Conservation (phyloP, 2,329 filamentous ascomycete genomes). For the Fusarium aywerte region DNA sequence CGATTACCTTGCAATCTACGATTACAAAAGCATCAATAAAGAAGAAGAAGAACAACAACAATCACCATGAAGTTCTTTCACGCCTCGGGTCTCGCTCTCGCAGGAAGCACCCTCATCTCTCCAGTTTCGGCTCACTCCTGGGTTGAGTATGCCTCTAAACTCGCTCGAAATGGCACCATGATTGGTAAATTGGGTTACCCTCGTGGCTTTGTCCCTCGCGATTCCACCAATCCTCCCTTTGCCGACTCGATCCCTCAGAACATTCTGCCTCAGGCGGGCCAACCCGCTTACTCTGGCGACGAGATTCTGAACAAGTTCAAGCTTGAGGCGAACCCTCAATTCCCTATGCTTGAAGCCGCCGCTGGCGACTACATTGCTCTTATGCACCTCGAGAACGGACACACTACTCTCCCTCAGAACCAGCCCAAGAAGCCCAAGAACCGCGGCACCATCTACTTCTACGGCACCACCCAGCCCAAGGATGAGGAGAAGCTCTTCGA, state of each 20-base stretch:
- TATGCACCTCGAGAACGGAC: slow-evolving; percentile 79
- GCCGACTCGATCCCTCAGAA: slow-evolving; percentile 68
- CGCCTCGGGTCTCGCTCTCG: slow-evolving; percentile 37
- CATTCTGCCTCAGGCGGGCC: slow-evolving; percentile 69
- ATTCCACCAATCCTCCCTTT: slow-evolving; percentile 60
- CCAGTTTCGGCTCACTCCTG: slow-evolving; percentile 75
- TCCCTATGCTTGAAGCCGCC: slow-evolving; percentile 69
- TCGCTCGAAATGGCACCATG: slow-evolving; percentile 79
- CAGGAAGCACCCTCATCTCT: slow-evolving; percentile 47
- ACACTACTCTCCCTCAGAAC: slow-evolving; percentile 70
- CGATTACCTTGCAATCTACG: slow-evolving; percentile 3
- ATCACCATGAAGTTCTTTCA: slow-evolving; percentile 39
- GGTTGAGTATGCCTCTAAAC: slow-evolving; percentile 79
- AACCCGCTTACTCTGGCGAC: slow-evolving; percentile 71
- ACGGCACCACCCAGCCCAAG: slow-evolving; percentile 72
- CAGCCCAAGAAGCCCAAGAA: slow-evolving; percentile 70
- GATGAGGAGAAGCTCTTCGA: slow-evolving; percentile 63
- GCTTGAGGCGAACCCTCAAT: slow-evolving; percentile 57
- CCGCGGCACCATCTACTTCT: slow-evolving; percentile 78
- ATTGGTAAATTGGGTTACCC: slow-evolving; percentile 76
- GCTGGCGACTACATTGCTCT: slow-evolving; percentile 74
- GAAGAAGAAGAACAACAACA: slow-evolving; percentile 9
- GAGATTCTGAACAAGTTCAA: slow-evolving; percentile 61
- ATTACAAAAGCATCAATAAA: slow-evolving; percentile 9
- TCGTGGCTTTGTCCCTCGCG: slow-evolving; percentile 74